Base-by-base conservation (phyloP, 768 basidiomycete genomes). In the Leccinum arenicola region DNA sequence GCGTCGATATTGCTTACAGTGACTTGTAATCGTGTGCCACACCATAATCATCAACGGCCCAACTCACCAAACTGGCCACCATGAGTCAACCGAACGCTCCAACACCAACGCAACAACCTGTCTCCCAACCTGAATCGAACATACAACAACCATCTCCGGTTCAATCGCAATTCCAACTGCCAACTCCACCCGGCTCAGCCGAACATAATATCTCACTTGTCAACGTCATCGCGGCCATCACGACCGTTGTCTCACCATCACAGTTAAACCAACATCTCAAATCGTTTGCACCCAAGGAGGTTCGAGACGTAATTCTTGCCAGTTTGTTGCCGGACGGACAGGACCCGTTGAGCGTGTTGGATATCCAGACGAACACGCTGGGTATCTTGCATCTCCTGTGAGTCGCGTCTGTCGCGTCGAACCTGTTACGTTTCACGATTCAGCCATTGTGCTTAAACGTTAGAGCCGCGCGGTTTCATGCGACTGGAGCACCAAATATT, bases 341-440 rank as follows among this genome's bases (percentile, higher is more conserved):
- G 62, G 91, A 93, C 70, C 91, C 91, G 9, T 67, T 93, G 53
- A 57, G 73, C 3, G 68, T 87, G 9, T 73, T 93, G 36, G 80
- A 87, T 65, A 71, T 84, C 25, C 71, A 75, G 31, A 66, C 65
- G 31, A 82, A 90, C 68, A 87, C 89, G 1, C 70, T 93, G 3
- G 87, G 84, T 0, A 80, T 84, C 45, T 70, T 93, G 45, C 88
- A 85, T 64, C 89, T 93, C 48, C 68, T 93, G 91, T 92, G 64
- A 74, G 88, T 77, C 31, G 19, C 17, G 43, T 21, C 6, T 1
- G 19, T 43, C 35, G 19, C 6, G 31, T 6, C 6, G 11, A 29
- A 23, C 5, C 4, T 8, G 5, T 21, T 12, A 23, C 17, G 15
- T 17, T n/a, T 31, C 23, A 52, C 38, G 52, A 49, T 33, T 10